Evolutionary conservation across 148 eudicot species (phyloP).

Genomic region (Chenopodium berlandieri): DNA sequence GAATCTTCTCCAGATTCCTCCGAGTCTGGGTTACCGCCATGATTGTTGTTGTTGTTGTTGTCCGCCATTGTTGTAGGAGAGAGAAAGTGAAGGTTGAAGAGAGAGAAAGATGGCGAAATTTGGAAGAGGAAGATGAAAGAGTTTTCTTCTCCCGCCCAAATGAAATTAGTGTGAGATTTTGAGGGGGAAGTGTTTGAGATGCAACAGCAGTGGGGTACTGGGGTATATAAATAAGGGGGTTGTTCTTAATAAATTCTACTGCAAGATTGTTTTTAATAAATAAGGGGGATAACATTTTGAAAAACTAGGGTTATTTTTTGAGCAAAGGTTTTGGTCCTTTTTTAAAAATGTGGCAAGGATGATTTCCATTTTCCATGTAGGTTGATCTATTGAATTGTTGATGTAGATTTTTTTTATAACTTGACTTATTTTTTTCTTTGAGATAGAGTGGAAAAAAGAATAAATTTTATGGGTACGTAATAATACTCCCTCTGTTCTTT

Average conservation of each 20-base stretch:
- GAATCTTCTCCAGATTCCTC: constrained; percentile 22
- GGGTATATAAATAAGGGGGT: too few relatives aligned
- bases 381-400: too few relatives aligned
- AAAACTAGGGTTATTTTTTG: constrained; percentile 16
- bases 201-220: not conserved
- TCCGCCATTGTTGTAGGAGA: constrained; percentile 17
- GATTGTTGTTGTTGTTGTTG: not conserved
- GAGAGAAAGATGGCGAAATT: constrained; percentile 11
- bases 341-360: too few relatives aligned
- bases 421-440: too few relatives aligned
- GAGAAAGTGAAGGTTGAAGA: constrained; percentile 1
- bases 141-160: constrained; percentile 32
- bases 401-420: too few relatives aligned
- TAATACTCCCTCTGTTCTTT: too few relatives aligned
- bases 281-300: not conserved
- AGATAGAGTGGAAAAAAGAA: too few relatives aligned
- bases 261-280: not conserved
- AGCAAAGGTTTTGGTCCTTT: not conserved
- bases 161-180: constrained; percentile 7
- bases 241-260: not conserved
- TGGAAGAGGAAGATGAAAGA: not conserved
- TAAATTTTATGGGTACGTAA: too few relatives aligned
- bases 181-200: not conserved
- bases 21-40: too few relatives aligned
- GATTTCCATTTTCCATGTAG: too few relatives aligned